These are phyloP conservation scores for Delitschia confertaspora DNA, from an alignment of 495 filamentous ascomycete species.

Conservation along the genomic window DNA sequence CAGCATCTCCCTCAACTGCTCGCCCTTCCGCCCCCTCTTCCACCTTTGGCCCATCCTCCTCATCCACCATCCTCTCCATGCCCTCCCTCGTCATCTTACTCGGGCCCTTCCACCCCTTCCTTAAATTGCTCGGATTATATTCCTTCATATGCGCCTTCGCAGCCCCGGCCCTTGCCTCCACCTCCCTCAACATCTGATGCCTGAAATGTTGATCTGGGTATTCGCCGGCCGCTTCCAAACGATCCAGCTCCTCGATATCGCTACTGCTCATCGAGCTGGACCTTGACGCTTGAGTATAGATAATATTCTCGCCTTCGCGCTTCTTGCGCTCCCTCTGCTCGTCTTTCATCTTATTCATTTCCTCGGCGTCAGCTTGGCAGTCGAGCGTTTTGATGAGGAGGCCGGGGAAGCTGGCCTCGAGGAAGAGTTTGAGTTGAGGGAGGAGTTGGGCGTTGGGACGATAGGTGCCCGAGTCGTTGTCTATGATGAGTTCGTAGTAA, in stretches of 20 bases:
- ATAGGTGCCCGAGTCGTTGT: conserved; percentile 93
- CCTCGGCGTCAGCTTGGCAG: conserved; percentile 54
- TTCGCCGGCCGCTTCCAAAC: conserved; percentile 35
- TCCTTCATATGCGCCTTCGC: conserved; percentile 17
- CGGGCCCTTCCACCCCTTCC: conserved; percentile 14
- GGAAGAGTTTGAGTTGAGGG: conserved; percentile 57
- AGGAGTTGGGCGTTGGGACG: conserved; percentile 69
- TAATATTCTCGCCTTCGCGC: conserved; percentile 49
- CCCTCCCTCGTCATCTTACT: too few species aligned
- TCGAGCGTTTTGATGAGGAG: conserved; percentile 61
- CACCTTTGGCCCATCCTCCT: too few species aligned
- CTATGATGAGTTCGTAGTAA: conserved; percentile 80
- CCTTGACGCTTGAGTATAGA: conserved; percentile 57
- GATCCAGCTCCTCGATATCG: conserved; percentile 65
- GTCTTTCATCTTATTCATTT: conserved; percentile 53
- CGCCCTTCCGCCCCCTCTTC: too few species aligned
- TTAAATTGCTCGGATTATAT: conserved; percentile 15
- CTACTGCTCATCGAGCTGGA: conserved; percentile 52
- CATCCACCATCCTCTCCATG: too few species aligned
- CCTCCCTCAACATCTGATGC: conserved; percentile 15
- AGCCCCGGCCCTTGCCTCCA: conserved; percentile 12
- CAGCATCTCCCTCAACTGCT: too few species aligned
- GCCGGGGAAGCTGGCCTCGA: conserved; percentile 63
- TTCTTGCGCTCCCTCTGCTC: conserved; percentile 57
- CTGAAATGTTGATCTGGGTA: conserved; percentile 10